Evolutionary conservation across 208 protist genomes (phyloP), one percentile per base, ranked within the genome.

Genomic region (Wallacemonas collosoma): DNA sequence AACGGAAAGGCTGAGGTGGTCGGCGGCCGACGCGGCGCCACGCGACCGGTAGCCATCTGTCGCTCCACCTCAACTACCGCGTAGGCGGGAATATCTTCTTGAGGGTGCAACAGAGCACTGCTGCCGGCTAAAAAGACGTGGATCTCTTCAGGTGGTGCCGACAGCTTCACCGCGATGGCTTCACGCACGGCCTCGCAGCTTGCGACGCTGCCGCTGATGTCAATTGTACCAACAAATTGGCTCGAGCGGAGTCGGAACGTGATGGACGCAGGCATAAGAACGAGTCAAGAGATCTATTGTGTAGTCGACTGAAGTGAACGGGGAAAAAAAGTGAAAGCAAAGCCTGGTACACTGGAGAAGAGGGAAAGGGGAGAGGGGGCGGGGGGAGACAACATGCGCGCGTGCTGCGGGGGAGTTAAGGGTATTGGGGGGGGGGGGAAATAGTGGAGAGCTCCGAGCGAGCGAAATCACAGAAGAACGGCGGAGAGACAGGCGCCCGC

Each of bases 241-340:
- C 89, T 91, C 1, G 87, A 91, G 55, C 85, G 80, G 55, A 94
- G 80, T 55, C 80, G 82, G 72, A 92, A 96, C 3, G 91, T 96
- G 45, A 95, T 93, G 14, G 91, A 92, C 3, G 75, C 72, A 55
- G 82, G 79, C 61, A 87, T 81, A 26, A 26, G 26, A 26, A 26
- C 26, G 26, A 26, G 26, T 26, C 26, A 26, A 26, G 26, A 1
- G 26, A 26, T 26, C 26, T 26, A 26, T 26, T 26, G 26, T 26
- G 26, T 26, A 26, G 26, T 26, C 26, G 26, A 26, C 26, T 26
- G 26, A 26, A 26, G 0, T 26, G 26, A 26, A 26, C 26, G 26
- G 26, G 26, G 26, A 0, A 26, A 26, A 26, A 26, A 26, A 26
- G 26, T 26, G 26, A 26, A 26, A 26, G 26, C 26, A 26, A 26